phyloP scores from a whole-genome alignment of 345 rosid genomes.

The Leavenworthia alabamica region DNA sequence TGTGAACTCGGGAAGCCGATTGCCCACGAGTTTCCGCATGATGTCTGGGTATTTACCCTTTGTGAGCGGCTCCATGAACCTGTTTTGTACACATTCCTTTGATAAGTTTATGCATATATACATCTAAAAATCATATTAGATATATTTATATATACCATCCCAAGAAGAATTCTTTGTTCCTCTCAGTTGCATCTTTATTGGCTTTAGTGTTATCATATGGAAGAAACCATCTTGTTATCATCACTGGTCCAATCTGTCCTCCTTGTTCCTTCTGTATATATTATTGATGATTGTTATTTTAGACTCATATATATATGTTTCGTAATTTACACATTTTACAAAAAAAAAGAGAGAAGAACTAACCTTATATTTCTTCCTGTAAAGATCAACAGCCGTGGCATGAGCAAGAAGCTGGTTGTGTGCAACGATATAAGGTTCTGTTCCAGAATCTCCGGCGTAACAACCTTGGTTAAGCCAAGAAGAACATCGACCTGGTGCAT shows the following conservation, averaged over 20 bases:
- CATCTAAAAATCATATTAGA: too few species aligned
- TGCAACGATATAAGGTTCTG: slow-evolving; percentile 22
- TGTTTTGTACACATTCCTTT: too few species aligned
- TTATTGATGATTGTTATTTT: too few species aligned
- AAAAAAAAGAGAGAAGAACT: not conserved
- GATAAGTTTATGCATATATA: too few species aligned
- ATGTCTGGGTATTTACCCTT: slow-evolving; percentile 16
- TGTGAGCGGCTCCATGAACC: slow-evolving; percentile 29
- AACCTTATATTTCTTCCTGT: slow-evolving; percentile 19
- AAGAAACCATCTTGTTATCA: slow-evolving; percentile 30
- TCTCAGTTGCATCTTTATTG: slow-evolving; percentile 9
- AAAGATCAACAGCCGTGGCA: slow-evolving; percentile 12
- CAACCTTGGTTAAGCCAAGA: slow-evolving; percentile 9
- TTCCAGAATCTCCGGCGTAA: slow-evolving; percentile 24
- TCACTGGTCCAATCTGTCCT: slow-evolving; percentile 20
- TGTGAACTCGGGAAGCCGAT: slow-evolving; percentile 2
- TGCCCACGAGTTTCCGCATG: slow-evolving; percentile 9
- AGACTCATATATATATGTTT: not conserved
- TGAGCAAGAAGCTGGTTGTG: slow-evolving; percentile 25
- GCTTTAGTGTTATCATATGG: not conserved
- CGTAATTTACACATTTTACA: not conserved
- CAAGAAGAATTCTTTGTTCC: slow-evolving; percentile 17
- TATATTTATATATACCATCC: too few species aligned
- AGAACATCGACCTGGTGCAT: slow-evolving; percentile 44
- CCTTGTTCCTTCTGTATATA: not conserved